These are phyloP conservation scores for Cryomyces antarcticus DNA, from an alignment of 495 filamentous ascomycete genomes.

Conservation along the genomic window DNA sequence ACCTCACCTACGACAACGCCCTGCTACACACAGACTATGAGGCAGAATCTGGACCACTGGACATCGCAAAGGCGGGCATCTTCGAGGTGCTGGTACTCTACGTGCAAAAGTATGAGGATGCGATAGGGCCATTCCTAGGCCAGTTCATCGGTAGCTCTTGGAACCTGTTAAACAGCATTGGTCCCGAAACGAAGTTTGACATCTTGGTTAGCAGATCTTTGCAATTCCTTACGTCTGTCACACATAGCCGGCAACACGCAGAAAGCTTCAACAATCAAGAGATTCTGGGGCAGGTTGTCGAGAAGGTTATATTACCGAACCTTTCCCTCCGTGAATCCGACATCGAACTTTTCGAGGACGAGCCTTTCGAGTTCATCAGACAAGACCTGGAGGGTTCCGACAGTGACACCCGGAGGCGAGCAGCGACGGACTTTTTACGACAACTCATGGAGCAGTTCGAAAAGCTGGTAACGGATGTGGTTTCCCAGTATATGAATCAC, in stretches of 20 bases:
- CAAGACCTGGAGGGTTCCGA: conserved; percentile 92
- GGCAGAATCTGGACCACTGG: conserved; percentile 61
- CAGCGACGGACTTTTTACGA: conserved; percentile 82
- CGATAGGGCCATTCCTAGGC: conserved; percentile 54
- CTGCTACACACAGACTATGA: conserved; percentile 68
- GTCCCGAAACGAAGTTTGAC: conserved; percentile 79
- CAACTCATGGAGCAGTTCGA: conserved; percentile 79
- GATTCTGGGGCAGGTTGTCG: conserved; percentile 61
- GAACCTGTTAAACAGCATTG: conserved; percentile 70
- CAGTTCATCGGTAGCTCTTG: conserved; percentile 78
- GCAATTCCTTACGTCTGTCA: conserved; percentile 81
- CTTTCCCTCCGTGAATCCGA: conserved; percentile 78
- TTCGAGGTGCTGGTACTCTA: conserved; percentile 76
- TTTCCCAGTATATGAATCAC: conserved; percentile 62
- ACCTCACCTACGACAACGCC: conserved; percentile 72
- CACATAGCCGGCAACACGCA: conserved; percentile 54
- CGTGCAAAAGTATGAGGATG: conserved; percentile 84
- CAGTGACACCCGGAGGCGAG: conserved; percentile 73
- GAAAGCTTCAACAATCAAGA: conserved; percentile 62
- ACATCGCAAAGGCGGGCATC: conserved; percentile 76
- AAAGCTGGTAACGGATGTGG: conserved; percentile 56
- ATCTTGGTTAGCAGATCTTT: conserved; percentile 86
- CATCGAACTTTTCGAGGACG: conserved; percentile 89
- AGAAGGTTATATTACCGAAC: conserved; percentile 90
- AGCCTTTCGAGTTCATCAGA: conserved; percentile 95